Conservation (phyloP, 306 rosid species). For the Rubus parviflorus region DNA sequence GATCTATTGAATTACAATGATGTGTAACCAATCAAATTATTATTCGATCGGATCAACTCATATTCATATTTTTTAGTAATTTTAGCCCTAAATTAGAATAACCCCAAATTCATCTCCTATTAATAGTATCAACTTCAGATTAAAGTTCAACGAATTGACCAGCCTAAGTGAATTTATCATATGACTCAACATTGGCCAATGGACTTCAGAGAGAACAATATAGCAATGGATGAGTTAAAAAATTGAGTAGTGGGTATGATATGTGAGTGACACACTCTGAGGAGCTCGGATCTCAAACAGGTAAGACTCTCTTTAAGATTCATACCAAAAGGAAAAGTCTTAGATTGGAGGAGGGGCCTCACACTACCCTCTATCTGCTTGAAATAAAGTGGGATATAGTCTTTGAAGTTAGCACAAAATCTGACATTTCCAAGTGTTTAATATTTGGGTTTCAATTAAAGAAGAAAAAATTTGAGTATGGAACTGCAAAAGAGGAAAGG, state of each 20-base stretch:
- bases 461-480: conserved; percentile 19
- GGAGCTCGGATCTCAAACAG: conserved; percentile 85
- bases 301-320: conserved; percentile 45
- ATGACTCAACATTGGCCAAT: conserved; percentile 29
- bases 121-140: neutral
- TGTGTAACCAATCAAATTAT: no score
- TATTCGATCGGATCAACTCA: neutral
- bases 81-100: neutral
- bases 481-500: conserved; percentile 42
- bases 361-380: conserved; percentile 24
- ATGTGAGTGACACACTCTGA: conserved; percentile 50
- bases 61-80: neutral
- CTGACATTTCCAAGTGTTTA: conserved; percentile 56
- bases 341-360: conserved; percentile 31
- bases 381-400: conserved; percentile 36
- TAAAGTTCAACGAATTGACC: neutral
- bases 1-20: no score
- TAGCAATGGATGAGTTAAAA: conserved; percentile 37
- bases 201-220: conserved; percentile 19
- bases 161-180: conserved; percentile 14
- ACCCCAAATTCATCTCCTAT: neutral
- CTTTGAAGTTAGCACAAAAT: conserved; percentile 51
- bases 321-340: conserved; percentile 43
- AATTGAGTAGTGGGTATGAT: conserved; percentile 25
- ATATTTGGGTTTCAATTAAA: conserved; percentile 8